Conservation (phyloP, 441 rosid species). For the Mallotus japonicus region DNA sequence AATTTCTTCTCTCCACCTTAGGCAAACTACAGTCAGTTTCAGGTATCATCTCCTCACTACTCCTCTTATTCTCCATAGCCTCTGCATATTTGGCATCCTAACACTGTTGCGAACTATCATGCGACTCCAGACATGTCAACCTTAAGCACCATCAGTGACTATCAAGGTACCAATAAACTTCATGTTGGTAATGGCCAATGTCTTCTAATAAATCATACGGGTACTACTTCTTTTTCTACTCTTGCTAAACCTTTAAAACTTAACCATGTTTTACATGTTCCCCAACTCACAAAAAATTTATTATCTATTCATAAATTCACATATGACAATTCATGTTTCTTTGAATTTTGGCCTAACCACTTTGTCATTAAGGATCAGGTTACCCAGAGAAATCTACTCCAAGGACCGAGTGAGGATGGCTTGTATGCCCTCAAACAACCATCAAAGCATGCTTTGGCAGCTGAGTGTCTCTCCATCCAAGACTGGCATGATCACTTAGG, state of each 20-base stretch:
- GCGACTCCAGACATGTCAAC: neutral
- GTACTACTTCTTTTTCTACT: neutral
- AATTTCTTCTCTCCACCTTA: no score
- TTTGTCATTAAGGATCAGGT: neutral
- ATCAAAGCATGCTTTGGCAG: no score
- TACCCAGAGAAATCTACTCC: neutral
- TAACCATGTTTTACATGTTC: neutral
- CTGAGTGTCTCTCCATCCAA: no score
- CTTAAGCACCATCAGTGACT: neutral
- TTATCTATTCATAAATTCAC: no score
- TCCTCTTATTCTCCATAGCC: neutral
- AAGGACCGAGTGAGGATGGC: neutral
- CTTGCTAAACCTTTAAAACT: neutral
- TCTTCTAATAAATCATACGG: neutral
- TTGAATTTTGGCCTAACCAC: neutral
- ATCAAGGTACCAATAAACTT: neutral
- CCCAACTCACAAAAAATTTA: no score
- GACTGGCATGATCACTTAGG: no score
- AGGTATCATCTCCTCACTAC: neutral
- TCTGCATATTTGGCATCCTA: neutral
- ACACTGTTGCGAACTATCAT: neutral
- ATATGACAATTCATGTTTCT: no score
- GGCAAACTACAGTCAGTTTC: no score
- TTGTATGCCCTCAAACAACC: neutral
- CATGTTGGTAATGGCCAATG: neutral